A percentile compares a stretch with the other conserved stretches of the same genome.
phyloP scores from a whole-genome alignment of 768 basidiomycete species.

The Sarcomyxa edulis region DNA sequence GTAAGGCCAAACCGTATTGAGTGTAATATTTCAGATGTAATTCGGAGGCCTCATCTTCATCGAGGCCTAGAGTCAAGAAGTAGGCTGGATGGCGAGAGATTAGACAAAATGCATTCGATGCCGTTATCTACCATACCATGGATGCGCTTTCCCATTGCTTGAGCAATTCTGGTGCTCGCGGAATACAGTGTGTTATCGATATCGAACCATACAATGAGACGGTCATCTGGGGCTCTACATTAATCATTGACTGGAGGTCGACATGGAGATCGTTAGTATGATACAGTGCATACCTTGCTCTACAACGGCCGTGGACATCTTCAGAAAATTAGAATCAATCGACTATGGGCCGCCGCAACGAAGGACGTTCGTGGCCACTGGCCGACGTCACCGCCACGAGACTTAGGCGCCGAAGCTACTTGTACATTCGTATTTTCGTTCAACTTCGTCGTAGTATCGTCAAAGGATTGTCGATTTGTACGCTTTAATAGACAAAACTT shows the following conservation, averaged over 20 bases:
- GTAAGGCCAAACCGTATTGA: conserved; percentile 77
- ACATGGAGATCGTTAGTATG: background rate
- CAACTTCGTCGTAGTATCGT: too few relatives aligned
- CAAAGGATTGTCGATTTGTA: too few relatives aligned
- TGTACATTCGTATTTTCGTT: too few relatives aligned
- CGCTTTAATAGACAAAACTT: background rate
- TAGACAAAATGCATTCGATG: background rate
- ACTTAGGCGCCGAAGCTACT: too few relatives aligned
- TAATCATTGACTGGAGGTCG: too few relatives aligned
- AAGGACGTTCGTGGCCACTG: too few relatives aligned
- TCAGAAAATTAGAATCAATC: too few relatives aligned
- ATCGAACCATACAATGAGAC: conserved; percentile 71
- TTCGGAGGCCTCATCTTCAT: conserved; percentile 60
- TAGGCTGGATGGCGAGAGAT: conserved; percentile 61
- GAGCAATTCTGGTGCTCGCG: conserved; percentile 64
- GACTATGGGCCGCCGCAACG: too few relatives aligned
- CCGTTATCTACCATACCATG: conserved; percentile 43
- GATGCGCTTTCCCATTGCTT: conserved; percentile 76
- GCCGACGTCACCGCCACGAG: too few relatives aligned
- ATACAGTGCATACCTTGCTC: background rate
- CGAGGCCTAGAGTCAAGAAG: conserved; percentile 66
- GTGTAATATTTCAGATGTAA: conserved; percentile 72
- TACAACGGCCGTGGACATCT: background rate
- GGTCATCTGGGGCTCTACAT: conserved; percentile 51
- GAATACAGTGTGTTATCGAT: conserved; percentile 90